Percentiles rank a stretch among this genome's conserved stretches.
These are phyloP conservation scores for Citrullus colocynthis DNA, from an alignment of 306 rosid genomes.

Conservation along the genomic window DNA sequence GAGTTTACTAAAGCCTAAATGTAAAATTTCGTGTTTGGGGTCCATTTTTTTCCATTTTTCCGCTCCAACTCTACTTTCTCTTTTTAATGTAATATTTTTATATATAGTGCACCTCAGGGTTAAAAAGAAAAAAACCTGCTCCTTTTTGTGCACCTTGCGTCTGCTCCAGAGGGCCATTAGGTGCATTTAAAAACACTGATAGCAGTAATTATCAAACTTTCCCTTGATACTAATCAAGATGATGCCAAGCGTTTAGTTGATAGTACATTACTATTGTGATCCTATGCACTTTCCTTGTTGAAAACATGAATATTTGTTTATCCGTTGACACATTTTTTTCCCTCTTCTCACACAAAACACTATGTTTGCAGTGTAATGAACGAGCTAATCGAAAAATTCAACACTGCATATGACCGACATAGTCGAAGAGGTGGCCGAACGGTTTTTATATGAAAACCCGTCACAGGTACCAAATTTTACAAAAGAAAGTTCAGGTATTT, in stretches of 20 bases:
- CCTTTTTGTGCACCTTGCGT: too few relatives aligned
- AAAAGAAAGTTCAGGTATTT: background rate
- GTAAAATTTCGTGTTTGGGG: too few relatives aligned
- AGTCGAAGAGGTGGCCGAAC: conserved; percentile 89
- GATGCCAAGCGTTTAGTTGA: background rate
- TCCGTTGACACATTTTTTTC: background rate
- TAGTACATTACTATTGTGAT: background rate
- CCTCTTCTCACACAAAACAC: background rate
- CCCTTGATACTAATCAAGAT: background rate
- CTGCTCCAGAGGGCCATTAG: too few relatives aligned
- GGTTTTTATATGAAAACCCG: conserved; percentile 50
- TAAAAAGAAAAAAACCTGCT: too few relatives aligned
- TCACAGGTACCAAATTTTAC: background rate
- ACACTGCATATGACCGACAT: conserved; percentile 87
- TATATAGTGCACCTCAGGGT: too few relatives aligned
- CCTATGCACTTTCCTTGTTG: background rate
- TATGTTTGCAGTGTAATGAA: conserved; percentile 21
- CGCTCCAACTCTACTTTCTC: too few relatives aligned
- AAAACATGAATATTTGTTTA: background rate
- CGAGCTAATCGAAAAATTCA: conserved; percentile 23
- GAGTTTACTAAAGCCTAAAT: too few relatives aligned
- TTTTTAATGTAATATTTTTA: too few relatives aligned
- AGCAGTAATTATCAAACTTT: background rate
- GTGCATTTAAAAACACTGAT: too few relatives aligned
- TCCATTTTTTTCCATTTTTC: too few relatives aligned